Evolutionary conservation across 805 yeast genomes (phyloP).

Genomic region (Wickerhamiella azymoides): DNA sequence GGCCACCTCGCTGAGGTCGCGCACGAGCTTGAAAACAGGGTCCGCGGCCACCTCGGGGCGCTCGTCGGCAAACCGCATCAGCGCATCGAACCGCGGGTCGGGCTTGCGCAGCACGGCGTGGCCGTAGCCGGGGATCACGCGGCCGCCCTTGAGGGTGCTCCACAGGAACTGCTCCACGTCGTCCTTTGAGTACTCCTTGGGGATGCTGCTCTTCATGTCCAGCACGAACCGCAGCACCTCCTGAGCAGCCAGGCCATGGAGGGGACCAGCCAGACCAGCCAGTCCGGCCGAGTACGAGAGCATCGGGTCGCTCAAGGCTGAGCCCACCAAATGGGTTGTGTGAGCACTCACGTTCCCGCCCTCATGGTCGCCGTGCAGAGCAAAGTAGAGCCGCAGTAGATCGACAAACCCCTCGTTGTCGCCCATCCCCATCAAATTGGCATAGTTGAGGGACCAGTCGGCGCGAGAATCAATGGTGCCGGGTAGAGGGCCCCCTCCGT

Average conservation of each 20-base stretch:
- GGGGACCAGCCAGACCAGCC: conserved; percentile 75
- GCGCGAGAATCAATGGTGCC: conserved; percentile 40
- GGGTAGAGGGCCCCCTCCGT: conserved; percentile 36
- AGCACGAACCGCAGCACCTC: conserved; percentile 66
- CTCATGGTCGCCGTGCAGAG: conserved; percentile 70
- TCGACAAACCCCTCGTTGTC: conserved; percentile 40
- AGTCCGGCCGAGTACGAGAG: conserved; percentile 66
- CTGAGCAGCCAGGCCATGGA: conserved; percentile 77
- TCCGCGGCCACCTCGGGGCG: conserved; percentile 44
- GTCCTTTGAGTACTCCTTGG: conserved; percentile 28
- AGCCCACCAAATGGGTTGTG: conserved; percentile 70
- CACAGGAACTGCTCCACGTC: conserved; percentile 56
- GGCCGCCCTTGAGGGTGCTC: conserved; percentile 54
- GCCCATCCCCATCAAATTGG: conserved; percentile 48
- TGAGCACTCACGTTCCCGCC: conserved; percentile 79
- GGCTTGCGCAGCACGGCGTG: conserved; percentile 76
- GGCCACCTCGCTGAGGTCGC: conserved; percentile 52
- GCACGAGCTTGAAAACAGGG: conserved; percentile 51
- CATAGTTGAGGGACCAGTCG: conserved; percentile 65
- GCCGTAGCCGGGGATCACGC: conserved; percentile 81
- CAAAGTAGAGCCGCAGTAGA: conserved; percentile 56
- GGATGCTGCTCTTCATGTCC: conserved; percentile 36
- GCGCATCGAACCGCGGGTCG: conserved; percentile 69
- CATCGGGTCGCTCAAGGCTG: conserved; percentile 65
- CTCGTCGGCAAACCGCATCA: conserved; percentile 49